phyloP scores from a whole-genome alignment of 495 filamentous ascomycete genomes.

The Aspergillus cavernicola region DNA sequence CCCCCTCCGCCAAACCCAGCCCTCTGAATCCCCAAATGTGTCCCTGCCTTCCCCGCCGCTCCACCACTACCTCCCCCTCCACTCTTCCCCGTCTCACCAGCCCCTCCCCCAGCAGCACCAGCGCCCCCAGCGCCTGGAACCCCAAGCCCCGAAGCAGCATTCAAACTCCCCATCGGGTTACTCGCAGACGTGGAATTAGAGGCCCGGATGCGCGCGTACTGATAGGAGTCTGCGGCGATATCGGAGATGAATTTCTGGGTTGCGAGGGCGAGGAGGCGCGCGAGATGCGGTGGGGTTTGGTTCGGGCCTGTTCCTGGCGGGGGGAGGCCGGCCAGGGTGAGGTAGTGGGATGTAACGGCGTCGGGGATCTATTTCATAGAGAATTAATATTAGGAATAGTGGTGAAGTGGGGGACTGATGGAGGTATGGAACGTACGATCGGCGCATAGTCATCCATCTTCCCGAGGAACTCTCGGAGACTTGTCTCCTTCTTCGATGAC shows the following conservation, averaged over 20 bases:
- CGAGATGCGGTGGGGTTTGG: constrained; percentile 79
- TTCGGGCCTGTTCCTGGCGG: constrained; percentile 77
- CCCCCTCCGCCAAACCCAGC: constrained; percentile 92
- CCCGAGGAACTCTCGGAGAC: constrained; percentile 79
- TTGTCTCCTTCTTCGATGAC: constrained; percentile 83
- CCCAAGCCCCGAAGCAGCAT: constrained; percentile 69
- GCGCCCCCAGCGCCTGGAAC: constrained; percentile 52
- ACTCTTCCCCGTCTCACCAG: constrained; percentile 54
- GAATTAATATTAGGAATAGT: neutral
- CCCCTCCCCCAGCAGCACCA: constrained; percentile 48
- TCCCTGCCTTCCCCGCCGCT: constrained; percentile 61
- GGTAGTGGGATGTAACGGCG: constrained; percentile 96
- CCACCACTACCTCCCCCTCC: no score
- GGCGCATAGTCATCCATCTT: constrained; percentile 99
- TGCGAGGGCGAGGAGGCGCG: constrained; percentile 88
- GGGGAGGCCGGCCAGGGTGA: constrained; percentile 88
- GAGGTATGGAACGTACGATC: constrained; percentile 68
- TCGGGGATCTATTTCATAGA: constrained; percentile 73
- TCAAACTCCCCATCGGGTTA: constrained; percentile 84
- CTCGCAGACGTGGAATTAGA: constrained; percentile 80
- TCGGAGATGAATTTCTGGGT: constrained; percentile 98
- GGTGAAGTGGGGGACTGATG: neutral
- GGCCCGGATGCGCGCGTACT: constrained; percentile 90
- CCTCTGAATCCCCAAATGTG: constrained; percentile 79
- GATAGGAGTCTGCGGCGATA: constrained; percentile 95